Conservation (phyloP, 192 early-diverging fungal genomes). For the Lobulomyces angularis region DNA sequence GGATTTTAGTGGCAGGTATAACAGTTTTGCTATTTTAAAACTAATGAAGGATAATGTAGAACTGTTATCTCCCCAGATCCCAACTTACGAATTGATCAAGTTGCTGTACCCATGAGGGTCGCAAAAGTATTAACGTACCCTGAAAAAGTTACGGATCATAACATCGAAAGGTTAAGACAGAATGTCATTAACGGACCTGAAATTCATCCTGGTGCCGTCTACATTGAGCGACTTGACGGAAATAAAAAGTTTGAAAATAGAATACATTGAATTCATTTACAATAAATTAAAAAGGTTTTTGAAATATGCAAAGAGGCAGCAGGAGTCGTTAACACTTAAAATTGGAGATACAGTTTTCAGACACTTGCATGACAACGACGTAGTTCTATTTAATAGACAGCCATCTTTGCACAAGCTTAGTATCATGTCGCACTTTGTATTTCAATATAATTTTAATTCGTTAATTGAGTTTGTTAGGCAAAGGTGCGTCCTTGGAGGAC, state of each 20-base stretch:
- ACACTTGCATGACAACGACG: conserved; percentile 86
- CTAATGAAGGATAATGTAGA: no score
- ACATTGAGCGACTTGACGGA: conserved; percentile 36
- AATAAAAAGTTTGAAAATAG: conserved; percentile 19
- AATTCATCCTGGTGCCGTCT: conserved; percentile 87
- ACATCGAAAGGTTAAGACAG: conserved; percentile 64
- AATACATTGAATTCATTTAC: not conserved
- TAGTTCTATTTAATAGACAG: conserved; percentile 97
- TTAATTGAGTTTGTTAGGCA: conserved; percentile 17
- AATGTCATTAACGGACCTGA: conserved; percentile 76
- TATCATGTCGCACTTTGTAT: conserved; percentile 93
- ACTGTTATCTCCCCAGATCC: conserved; percentile 99
- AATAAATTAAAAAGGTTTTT: conserved; percentile 35
- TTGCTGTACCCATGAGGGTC: conserved; percentile 82
- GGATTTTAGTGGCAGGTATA: conserved; percentile 94
- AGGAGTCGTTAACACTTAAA: conserved; percentile 57
- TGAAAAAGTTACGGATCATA: conserved; percentile 81
- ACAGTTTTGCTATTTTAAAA: no score
- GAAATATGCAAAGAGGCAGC: conserved; percentile 59
- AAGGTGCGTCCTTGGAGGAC: conserved; percentile 93
- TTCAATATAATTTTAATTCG: conserved; percentile 14
- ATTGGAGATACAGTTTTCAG: conserved; percentile 90
- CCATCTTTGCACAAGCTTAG: conserved; percentile 92
- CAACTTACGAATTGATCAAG: conserved; percentile 93
- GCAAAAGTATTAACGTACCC: conserved; percentile 91